phyloP scores from a whole-genome alignment of 1,284 basidiomycete genomes.

The Tilletia indica region DNA sequence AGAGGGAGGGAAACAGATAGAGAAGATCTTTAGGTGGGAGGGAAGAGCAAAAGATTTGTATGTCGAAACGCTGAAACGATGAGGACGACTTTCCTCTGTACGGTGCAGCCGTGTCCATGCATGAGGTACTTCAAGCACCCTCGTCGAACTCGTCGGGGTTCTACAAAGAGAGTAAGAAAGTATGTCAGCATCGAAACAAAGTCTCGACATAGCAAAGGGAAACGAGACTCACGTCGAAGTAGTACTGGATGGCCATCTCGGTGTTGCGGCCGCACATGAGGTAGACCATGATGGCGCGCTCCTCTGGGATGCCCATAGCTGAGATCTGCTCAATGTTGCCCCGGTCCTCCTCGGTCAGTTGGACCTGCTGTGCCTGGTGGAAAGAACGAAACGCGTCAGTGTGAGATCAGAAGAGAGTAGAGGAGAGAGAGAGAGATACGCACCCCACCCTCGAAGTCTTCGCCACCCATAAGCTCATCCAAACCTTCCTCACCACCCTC shows the following conservation, averaged over 20 bases:
- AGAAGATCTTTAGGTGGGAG: too few species aligned
- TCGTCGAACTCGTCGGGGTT: conserved; percentile 16
- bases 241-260: conserved; percentile 55
- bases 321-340: conserved; percentile 46
- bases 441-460: conserved; percentile 5
- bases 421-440: background rate
- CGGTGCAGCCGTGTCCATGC: too few species aligned
- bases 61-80: too few species aligned
- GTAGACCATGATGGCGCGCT: conserved; percentile 51
- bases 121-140: background rate
- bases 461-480: conserved; percentile 2
- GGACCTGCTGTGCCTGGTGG: conserved; percentile 21
- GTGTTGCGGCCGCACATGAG: conserved; percentile 55
- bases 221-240: conserved; percentile 40
- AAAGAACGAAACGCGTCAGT: conserved; percentile 30
- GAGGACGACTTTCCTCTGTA: too few species aligned
- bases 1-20: too few species aligned
- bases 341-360: conserved; percentile 42
- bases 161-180: background rate
- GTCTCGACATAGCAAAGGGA: too few species aligned
- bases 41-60: too few species aligned
- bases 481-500: conserved; percentile 6
- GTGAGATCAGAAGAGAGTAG: background rate
- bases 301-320: conserved; percentile 52
- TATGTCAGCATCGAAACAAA: background rate